Conservation (phyloP, 2,329 filamentous ascomycete species). For the Chaetomium sp. region DNA sequence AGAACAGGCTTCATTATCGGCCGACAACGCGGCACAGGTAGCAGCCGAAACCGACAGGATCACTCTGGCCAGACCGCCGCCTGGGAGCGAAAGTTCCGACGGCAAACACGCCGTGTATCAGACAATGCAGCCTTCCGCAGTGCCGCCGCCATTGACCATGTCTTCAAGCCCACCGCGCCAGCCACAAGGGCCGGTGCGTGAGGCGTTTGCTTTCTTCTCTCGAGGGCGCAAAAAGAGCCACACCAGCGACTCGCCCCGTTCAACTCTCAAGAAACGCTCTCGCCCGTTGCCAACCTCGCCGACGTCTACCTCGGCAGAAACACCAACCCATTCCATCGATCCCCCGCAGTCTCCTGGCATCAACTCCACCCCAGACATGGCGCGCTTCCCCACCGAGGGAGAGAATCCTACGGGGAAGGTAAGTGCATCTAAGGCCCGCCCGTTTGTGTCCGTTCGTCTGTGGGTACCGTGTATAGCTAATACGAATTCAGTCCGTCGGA, state of each 20-base stretch:
- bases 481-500: conserved; percentile 60
- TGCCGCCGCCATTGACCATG: conserved; percentile 23
- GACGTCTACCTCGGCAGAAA: conserved; percentile 35
- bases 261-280: conserved; percentile 20
- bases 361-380: conserved; percentile 2
- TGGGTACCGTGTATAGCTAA: conserved; percentile 20
- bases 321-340: neutral
- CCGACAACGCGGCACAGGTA: conserved; percentile 46
- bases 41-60: conserved; percentile 53
- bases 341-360: neutral
- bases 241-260: conserved; percentile 13
- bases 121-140: conserved; percentile 45
- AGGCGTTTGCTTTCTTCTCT: conserved; percentile 52
- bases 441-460: neutral
- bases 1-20: conserved; percentile 40
- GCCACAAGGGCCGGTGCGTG: conserved; percentile 47
- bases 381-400: conserved; percentile 56
- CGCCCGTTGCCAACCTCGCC: conserved; percentile 26
- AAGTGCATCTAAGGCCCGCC: conserved; percentile 39
- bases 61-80: conserved; percentile 50
- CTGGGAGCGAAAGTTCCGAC: conserved; percentile 46
- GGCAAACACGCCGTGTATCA: conserved; percentile 41
- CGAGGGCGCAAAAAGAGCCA: conserved; percentile 46
- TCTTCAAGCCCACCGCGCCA: conserved; percentile 19
- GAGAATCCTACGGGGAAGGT: conserved; percentile 77